A percentile compares a stretch with the other conserved stretches of the same genome.
Evolutionary conservation across 2,329 filamentous ascomycete species (phyloP).

Genomic region (Pyrenophora seminiperda): DNA sequence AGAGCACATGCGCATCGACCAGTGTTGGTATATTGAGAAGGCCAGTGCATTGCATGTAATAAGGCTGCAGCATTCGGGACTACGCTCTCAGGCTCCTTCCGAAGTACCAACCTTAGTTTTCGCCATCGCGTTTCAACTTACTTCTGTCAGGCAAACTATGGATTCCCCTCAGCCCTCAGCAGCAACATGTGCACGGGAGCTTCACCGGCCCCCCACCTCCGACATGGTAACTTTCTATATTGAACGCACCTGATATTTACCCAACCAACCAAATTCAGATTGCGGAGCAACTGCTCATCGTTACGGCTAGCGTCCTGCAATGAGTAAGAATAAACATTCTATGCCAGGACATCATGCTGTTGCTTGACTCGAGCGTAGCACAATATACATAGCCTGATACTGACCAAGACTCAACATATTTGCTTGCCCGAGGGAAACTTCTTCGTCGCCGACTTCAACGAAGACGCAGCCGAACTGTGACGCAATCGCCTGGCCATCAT

Average conservation of each 20-base stretch:
- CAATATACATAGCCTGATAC: constrained; percentile 5
- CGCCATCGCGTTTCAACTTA: too few species aligned
- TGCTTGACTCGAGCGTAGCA: not conserved
- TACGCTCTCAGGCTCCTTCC: not conserved
- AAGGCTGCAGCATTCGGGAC: not conserved
- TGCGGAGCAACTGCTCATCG: not conserved
- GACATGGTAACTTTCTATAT: too few species aligned
- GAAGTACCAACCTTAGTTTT: too few species aligned
- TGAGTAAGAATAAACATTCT: not conserved
- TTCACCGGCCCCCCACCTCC: constrained; percentile 9
- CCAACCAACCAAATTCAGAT: constrained; percentile 4
- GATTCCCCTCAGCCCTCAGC: too few species aligned
- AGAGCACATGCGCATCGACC: not conserved
- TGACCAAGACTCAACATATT: constrained; percentile 11
- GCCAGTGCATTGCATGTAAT: not conserved
- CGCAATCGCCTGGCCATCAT: constrained; percentile 14
- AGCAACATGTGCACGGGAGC: not conserved
- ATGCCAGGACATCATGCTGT: too few species aligned
- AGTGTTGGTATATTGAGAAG: not conserved
- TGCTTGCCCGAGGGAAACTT: not conserved
- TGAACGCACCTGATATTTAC: not conserved
- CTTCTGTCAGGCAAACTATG: too few species aligned
- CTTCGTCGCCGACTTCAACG: constrained; percentile 15
- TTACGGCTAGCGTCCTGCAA: not conserved
- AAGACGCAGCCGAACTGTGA: constrained; percentile 12